A percentile compares a stretch with the other conserved stretches of the same genome.
Conservation (phyloP, 2,329 filamentous ascomycete species). For the Pseudopyrenochaeta lycopersici region DNA sequence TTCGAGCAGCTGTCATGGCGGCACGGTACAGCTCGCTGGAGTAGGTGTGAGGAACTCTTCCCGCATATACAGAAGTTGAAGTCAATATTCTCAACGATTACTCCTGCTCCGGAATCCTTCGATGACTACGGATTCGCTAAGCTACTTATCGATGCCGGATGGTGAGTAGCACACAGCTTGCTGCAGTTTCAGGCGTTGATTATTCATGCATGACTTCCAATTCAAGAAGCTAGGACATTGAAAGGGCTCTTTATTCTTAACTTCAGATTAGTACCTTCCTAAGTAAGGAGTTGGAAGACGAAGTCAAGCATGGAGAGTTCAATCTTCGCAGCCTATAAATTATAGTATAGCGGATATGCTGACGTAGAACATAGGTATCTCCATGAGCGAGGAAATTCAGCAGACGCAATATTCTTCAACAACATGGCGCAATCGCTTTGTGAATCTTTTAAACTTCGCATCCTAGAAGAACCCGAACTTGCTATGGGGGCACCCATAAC, state of each 20-base stretch:
- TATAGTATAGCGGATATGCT: no score
- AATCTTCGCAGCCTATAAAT: no score
- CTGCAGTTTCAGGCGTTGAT: no score
- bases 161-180: background rate
- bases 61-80: constrained; percentile 16
- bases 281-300: no score
- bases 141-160: constrained; percentile 17
- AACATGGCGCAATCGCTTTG: constrained; percentile 22
- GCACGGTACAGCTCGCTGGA: constrained; percentile 16
- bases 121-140: constrained; percentile 13
- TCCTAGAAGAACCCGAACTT: constrained; percentile 1
- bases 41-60: constrained; percentile 16
- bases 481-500: background rate
- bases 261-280: no score
- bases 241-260: no score
- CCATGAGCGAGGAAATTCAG: constrained; percentile 18
- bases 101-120: constrained; percentile 1
- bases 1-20: constrained; percentile 18
- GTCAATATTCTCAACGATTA: background rate
- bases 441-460: constrained; percentile 13
- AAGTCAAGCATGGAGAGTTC: no score
- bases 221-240: no score
- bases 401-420: constrained; percentile 11
- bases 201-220: no score
- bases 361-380: constrained; percentile 3